Conservation (phyloP, 176 grass and related monocot genomes). For the Oryza officinalis region DNA sequence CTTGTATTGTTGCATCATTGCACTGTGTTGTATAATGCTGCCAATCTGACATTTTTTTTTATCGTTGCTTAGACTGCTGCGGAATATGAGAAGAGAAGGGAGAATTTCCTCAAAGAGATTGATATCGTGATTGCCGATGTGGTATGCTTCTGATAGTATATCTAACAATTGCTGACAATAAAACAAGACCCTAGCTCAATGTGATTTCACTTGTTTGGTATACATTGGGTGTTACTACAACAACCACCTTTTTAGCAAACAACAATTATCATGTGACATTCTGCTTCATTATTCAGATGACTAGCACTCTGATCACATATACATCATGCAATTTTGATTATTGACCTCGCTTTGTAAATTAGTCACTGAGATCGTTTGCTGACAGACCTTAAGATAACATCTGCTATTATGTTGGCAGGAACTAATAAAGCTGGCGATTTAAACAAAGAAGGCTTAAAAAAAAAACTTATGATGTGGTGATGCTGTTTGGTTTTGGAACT, state of each 20-base stretch:
- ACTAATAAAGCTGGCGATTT: not conserved
- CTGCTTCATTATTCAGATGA: not conserved
- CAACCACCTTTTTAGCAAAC: not conserved
- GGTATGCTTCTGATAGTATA: conserved; percentile 39
- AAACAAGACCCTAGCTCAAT: not conserved
- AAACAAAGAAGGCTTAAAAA: too few relatives aligned
- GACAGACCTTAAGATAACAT: not conserved
- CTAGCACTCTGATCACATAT: not conserved
- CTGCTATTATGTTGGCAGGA: not conserved
- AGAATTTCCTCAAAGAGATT: conserved; percentile 81
- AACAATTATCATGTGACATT: not conserved
- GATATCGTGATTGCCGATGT: conserved; percentile 91
- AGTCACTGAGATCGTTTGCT: not conserved
- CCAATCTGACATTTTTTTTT: not conserved
- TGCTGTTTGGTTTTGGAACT: too few relatives aligned
- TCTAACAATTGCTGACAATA: not conserved
- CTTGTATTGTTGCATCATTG: not conserved
- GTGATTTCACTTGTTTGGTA: not conserved
- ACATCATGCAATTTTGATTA: not conserved
- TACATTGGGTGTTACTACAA: not conserved
- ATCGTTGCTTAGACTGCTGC: conserved; percentile 55
- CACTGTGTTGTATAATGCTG: not conserved
- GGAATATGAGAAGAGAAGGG: conserved; percentile 70
- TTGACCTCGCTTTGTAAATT: not conserved
- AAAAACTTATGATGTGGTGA: too few relatives aligned